Evolutionary conservation across 768 basidiomycete species (phyloP).

Genomic region (Rhizopogon rudus): DNA sequence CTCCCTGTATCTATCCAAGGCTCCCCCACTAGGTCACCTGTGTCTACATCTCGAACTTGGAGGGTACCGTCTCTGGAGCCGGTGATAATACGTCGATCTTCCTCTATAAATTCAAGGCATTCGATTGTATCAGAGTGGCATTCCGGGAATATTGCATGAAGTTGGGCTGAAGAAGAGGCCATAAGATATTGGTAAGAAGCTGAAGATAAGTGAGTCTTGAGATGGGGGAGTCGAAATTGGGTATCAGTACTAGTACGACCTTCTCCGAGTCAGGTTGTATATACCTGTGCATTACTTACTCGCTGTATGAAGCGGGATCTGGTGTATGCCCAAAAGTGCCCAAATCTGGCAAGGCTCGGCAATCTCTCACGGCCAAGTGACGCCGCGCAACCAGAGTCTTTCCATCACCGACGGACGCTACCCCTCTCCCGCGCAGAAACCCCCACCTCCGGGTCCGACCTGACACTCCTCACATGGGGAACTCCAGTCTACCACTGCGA

Average conservation of each 20-base stretch:
- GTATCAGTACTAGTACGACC: too few species aligned
- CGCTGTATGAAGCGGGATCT: too few species aligned
- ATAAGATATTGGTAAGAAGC: neutral
- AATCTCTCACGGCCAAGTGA: too few species aligned
- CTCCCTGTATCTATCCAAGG: neutral
- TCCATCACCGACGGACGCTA: too few species aligned
- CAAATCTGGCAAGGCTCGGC: too few species aligned
- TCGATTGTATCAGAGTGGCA: neutral
- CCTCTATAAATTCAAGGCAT: neutral
- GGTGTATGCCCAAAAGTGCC: too few species aligned
- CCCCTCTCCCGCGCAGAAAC: constrained; percentile 72
- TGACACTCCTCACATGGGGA: constrained; percentile 93
- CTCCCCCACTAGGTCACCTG: neutral
- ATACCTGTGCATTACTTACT: too few species aligned
- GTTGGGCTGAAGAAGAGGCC: neutral
- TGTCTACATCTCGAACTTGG: neutral
- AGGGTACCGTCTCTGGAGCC: neutral
- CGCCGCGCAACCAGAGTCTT: too few species aligned
- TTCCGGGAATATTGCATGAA: neutral
- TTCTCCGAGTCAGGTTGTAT: too few species aligned
- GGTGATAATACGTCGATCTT: neutral
- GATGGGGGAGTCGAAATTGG: too few species aligned
- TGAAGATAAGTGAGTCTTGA: neutral
- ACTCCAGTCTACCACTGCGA: constrained; percentile 90
- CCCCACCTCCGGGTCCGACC: constrained; percentile 67